phyloP scores from a whole-genome alignment of 2,329 filamentous ascomycete species.

The Colletotrichum kahawae region DNA sequence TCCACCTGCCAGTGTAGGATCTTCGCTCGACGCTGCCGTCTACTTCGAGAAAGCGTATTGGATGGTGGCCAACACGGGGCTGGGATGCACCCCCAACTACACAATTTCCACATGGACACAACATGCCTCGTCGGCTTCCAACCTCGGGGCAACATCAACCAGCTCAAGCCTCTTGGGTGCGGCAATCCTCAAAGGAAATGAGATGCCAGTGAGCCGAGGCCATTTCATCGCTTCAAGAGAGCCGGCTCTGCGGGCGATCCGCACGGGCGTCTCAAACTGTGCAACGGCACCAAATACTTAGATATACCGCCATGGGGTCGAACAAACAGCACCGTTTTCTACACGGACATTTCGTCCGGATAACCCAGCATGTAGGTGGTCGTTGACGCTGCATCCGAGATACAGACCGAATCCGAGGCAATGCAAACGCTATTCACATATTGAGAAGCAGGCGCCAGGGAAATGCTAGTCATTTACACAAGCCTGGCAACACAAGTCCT shows the following conservation, averaged over 20 bases:
- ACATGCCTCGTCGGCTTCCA: not conserved
- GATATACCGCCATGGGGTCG: too few species aligned
- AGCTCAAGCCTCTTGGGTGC: not conserved
- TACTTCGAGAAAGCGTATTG: not conserved
- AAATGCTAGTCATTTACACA: not conserved
- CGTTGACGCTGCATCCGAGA: not conserved
- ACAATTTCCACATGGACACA: not conserved
- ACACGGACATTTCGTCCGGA: not conserved
- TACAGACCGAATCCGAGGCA: not conserved
- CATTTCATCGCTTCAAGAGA: not conserved
- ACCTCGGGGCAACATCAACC: not conserved
- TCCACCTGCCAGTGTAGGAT: slow-evolving; percentile 20
- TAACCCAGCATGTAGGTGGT: not conserved
- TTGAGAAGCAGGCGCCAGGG: not conserved
- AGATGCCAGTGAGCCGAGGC: not conserved
- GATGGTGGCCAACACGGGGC: not conserved
- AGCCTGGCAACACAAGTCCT: not conserved
- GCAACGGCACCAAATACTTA: not conserved
- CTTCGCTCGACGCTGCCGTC: not conserved
- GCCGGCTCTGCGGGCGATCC: not conserved
- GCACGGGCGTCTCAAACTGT: not conserved
- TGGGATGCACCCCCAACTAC: not conserved
- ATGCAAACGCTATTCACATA: not conserved
- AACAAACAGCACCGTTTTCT: not conserved
- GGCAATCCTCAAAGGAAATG: not conserved